These are phyloP conservation scores for Cadophora sp. DNA, from an alignment of 2,329 filamentous ascomycete genomes.

Conservation along the genomic window DNA sequence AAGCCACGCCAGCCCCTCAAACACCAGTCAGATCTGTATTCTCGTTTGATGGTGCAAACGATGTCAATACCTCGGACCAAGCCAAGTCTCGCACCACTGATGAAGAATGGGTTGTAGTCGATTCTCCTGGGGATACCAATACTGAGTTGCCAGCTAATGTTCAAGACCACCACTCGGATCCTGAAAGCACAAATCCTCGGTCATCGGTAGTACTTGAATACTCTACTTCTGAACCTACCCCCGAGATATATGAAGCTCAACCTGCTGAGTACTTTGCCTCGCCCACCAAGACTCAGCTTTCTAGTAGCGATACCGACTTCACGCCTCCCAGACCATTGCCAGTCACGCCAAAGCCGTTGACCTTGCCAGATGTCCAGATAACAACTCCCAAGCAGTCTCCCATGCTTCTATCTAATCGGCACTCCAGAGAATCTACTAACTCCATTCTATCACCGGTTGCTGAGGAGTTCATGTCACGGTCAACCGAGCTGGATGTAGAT, in stretches of 20 bases:
- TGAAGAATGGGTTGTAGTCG: not conserved
- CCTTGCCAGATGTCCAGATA: no score
- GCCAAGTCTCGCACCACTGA: not conserved
- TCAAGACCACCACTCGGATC: not conserved
- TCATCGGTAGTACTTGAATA: slow-evolving; percentile 20
- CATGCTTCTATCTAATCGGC: not conserved
- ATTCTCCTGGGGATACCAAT: not conserved
- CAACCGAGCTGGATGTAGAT: slow-evolving; percentile 4
- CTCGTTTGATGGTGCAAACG: slow-evolving; percentile 11
- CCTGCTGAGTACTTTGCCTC: slow-evolving; percentile 32
- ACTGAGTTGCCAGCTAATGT: not conserved
- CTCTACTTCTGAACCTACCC: slow-evolving; percentile 27
- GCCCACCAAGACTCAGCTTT: slow-evolving; percentile 4
- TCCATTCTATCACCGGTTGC: slow-evolving; percentile 18
- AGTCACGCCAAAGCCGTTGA: not conserved
- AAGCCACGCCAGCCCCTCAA: not conserved
- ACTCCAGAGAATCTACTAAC: not conserved
- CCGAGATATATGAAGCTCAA: slow-evolving; percentile 32
- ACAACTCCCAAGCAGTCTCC: not conserved
- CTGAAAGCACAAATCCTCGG: not conserved
- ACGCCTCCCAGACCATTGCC: not conserved
- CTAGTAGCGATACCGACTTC: not conserved
- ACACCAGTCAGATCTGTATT: not conserved
- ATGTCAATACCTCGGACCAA: not conserved
- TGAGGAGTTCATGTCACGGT: slow-evolving; percentile 9